Evolutionary conservation across 2,329 filamentous ascomycete species (phyloP).

Genomic region (Nothophoma quercina): DNA sequence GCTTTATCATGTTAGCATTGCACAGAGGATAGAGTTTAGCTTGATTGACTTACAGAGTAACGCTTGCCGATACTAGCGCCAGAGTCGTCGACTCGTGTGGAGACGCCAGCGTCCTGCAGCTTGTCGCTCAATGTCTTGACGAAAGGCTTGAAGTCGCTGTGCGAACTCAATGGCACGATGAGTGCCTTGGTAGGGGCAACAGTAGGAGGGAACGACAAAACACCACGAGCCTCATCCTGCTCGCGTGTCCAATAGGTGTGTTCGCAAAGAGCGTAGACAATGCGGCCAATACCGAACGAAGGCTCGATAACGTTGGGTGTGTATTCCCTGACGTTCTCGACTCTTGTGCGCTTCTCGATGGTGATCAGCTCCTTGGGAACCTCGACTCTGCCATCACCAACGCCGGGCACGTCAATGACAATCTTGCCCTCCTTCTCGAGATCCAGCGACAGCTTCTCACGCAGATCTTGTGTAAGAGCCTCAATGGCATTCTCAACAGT

Average conservation of each 20-base stretch:
- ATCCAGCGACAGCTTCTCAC: slow-evolving; percentile 78
- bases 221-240: slow-evolving; percentile 81
- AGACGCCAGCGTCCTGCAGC: slow-evolving; percentile 78
- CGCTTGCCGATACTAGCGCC: slow-evolving; percentile 93
- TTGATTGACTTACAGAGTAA: slow-evolving; percentile 57
- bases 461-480: slow-evolving; percentile 78
- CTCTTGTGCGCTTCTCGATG: slow-evolving; percentile 83
- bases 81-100: slow-evolving; percentile 87
- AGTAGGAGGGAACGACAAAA: slow-evolving; percentile 76
- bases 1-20: slow-evolving; percentile 47
- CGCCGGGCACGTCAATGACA: slow-evolving; percentile 73
- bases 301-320: slow-evolving; percentile 97
- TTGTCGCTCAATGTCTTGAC: slow-evolving; percentile 75
- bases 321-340: slow-evolving; percentile 87
- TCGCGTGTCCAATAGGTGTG: slow-evolving; percentile 94
- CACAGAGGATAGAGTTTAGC: not conserved
- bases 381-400: slow-evolving; percentile 76
- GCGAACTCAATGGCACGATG: slow-evolving; percentile 84
- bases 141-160: slow-evolving; percentile 81
- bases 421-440: slow-evolving; percentile 78
- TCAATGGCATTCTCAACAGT: slow-evolving; percentile 81
- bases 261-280: slow-evolving; percentile 92
- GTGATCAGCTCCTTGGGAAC: slow-evolving; percentile 79
- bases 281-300: slow-evolving; percentile 95
- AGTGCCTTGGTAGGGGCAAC: slow-evolving; percentile 96